Evolutionary conservation across 2,329 filamentous ascomycete species (phyloP).

Genomic region (Anisogramma anomala): DNA sequence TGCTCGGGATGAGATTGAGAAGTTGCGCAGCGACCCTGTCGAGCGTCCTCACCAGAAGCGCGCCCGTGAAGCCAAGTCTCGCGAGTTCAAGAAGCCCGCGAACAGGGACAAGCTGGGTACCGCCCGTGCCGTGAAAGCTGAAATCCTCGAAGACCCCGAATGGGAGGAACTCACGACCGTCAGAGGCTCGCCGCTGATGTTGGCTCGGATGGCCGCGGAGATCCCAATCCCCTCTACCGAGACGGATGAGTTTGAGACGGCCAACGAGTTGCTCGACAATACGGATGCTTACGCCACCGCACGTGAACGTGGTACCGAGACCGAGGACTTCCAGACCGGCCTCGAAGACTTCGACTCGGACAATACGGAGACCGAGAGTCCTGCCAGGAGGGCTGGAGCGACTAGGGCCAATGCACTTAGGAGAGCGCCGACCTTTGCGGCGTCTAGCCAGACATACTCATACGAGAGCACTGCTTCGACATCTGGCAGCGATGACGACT

Average conservation of each 20-base stretch:
- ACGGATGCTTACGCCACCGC: constrained; percentile 55
- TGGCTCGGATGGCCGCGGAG: constrained; percentile 9
- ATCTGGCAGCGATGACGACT: constrained; percentile 64
- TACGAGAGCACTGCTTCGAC: constrained; percentile 84
- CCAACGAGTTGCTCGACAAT: constrained; percentile 72
- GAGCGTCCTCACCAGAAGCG: constrained; percentile 32
- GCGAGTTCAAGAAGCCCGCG: constrained; percentile 64
- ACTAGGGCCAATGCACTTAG: constrained; percentile 21
- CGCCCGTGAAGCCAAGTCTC: constrained; percentile 51
- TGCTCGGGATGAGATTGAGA: constrained; percentile 78
- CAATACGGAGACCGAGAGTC: constrained; percentile 76
- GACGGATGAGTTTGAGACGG: constrained; percentile 66
- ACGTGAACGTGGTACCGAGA: constrained; percentile 74
- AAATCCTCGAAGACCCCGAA: constrained; percentile 71
- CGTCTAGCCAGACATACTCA: constrained; percentile 44
- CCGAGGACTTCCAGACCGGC: constrained; percentile 92
- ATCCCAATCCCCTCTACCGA: constrained; percentile 20
- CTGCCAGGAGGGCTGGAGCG: constrained; percentile 30
- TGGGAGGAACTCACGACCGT: constrained; percentile 63
- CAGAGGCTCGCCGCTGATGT: constrained; percentile 11
- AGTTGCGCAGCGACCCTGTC: constrained; percentile 46
- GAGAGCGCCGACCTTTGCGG: constrained; percentile 30
- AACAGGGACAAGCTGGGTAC: constrained; percentile 61
- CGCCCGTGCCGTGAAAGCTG: constrained; percentile 60
- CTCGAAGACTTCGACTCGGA: constrained; percentile 65